Evolutionary conservation across 2,329 filamentous ascomycete genomes (phyloP), one percentile per base, ranked within the genome.

Genomic region (Gremmenia infestans): DNA sequence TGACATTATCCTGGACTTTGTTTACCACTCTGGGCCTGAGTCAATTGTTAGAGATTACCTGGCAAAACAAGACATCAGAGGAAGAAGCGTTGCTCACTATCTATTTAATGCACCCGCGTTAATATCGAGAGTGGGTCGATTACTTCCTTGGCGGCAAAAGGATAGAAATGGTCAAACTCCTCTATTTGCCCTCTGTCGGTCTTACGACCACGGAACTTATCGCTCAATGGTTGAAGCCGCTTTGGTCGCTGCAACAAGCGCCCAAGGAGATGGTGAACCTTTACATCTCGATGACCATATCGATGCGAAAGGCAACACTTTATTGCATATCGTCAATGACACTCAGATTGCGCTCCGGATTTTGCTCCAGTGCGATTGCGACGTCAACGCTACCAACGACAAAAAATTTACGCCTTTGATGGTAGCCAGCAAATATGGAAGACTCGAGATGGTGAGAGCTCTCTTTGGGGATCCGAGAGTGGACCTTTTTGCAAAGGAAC

Each of bases 161-260:
- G 94, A 99, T 72, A 95, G 91, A 70, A 97, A 97, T 68, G 94
- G 94, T 0, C 94, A 97, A 72, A 99, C 95, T n/a, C 95, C 94
- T 1, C 76, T 99, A 8, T 97, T 99, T 70, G 94, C 94, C 2
- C 78, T 97, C 1, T 97, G 92, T 71, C 85, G 94, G 64, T 97
- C 91, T 0, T 99, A 99, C 68, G 94, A 99, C 68, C 91, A 99
- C 71, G 80, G 85, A 1, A 81, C 92, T 63, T 99, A 99, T 72
- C 82, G 83, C 52, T 76, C 79, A 48, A 97, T 99, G 94, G 89
- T 99, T 0, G 85, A 89, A 62, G 82, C 86, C 57, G 94, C 89
- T 4, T 76, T 99, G 39, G 78, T 83, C 35, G 83, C 88, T 46
- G 91, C 94, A 2, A 86, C 85, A 52, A 72, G 76, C 54, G 81